Evolutionary conservation across 2,329 filamentous ascomycete genomes (phyloP).

Genomic region (Talaromyces sp.): DNA sequence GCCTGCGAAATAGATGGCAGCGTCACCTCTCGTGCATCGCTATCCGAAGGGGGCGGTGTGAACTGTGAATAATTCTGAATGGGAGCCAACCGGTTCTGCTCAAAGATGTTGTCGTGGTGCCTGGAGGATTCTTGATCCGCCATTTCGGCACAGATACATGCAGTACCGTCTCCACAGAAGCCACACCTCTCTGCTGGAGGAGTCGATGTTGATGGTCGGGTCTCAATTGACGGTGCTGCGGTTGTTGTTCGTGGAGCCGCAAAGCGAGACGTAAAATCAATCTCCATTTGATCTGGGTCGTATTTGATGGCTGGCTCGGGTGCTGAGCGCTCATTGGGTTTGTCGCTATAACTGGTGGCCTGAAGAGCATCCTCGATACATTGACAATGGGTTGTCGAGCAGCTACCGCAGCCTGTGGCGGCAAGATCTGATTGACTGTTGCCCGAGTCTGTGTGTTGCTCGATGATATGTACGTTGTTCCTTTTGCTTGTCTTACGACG

Average conservation of each 20-base stretch:
- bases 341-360: constrained; percentile 34
- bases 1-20: constrained; percentile 36
- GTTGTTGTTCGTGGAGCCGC: constrained; percentile 31
- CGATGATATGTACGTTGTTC: neutral
- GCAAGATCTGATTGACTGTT: constrained; percentile 31
- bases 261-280: constrained; percentile 70
- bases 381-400: constrained; percentile 61
- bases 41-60: constrained; percentile 53
- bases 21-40: constrained; percentile 57
- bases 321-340: constrained; percentile 48
- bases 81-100: constrained; percentile 42
- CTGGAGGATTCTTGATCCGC: constrained; percentile 41
- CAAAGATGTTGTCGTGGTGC: constrained; percentile 47
- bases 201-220: constrained; percentile 20
- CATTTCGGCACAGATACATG: constrained; percentile 75
- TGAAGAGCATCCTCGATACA: constrained; percentile 57
- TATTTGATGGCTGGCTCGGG: constrained; percentile 47
- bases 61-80: constrained; percentile 48
- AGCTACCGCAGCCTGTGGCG: constrained; percentile 61
- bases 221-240: neutral
- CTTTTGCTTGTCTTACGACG: constrained; percentile 19
- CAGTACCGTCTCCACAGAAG: constrained; percentile 78
- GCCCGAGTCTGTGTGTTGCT: neutral
- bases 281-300: constrained; percentile 57
- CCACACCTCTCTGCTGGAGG: constrained; percentile 64